Conservation (phyloP, 169 alveolate species). For the Plasmodium sp. region DNA sequence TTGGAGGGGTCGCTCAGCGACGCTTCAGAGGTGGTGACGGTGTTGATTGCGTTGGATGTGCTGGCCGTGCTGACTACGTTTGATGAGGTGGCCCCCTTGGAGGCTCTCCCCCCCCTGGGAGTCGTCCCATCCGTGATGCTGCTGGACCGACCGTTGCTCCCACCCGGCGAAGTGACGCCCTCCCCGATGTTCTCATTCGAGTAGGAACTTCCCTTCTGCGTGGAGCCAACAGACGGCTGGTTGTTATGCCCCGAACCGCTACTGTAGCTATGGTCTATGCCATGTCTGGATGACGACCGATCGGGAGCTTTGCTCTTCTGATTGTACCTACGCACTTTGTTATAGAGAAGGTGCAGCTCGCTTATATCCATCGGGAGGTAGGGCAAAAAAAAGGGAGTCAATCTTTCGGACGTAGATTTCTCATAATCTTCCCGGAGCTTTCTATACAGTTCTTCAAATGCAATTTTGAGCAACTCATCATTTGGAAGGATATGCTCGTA, state of each 20-base stretch:
- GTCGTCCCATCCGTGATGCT: background rate
- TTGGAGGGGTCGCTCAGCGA: background rate
- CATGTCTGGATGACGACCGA: background rate
- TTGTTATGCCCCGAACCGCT: background rate
- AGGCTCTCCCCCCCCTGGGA: background rate
- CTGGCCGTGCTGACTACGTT: background rate
- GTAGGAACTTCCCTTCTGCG: background rate
- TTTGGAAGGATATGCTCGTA: constrained; percentile 22
- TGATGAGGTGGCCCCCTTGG: background rate
- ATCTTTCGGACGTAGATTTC: background rate
- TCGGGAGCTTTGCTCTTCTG: background rate
- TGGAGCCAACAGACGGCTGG: background rate
- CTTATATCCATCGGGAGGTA: constrained; percentile 32
- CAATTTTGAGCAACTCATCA: constrained; percentile 8
- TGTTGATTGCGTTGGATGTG: background rate
- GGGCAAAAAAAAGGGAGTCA: background rate
- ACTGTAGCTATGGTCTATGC: background rate
- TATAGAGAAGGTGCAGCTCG: background rate
- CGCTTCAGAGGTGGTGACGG: background rate
- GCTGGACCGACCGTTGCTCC: background rate
- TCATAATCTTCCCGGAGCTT: constrained; percentile 31
- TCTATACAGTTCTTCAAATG: constrained; percentile 11
- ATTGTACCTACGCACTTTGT: background rate
- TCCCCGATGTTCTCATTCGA: background rate
- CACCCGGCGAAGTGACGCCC: background rate